Base-by-base conservation (phyloP, 805 yeast genomes). In the Candida parachauliodes region DNA sequence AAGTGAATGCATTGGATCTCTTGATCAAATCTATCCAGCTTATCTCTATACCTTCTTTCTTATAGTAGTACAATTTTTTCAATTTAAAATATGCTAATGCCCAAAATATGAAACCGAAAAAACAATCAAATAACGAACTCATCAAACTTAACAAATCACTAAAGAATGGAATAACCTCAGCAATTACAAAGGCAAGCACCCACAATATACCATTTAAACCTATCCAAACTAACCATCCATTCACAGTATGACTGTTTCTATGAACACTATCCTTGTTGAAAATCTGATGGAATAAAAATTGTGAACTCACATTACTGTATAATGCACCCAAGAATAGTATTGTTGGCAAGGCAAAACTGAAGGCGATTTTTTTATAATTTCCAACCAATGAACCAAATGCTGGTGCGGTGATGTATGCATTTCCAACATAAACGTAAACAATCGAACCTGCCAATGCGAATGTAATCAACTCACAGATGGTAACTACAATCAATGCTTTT, bases 61-160 rank as follows among this genome's bases (percentile, higher is more conserved):
- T 56, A 5, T 14, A 12, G 34, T 49, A 45, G 24, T 44, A 33
- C 15, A 47, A 41, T 35, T 59, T 57, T 43, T 63, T 64, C 45
- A 76, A 57, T 47, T 70, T 65, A 50, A 74, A 67, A 52, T 54
- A 77, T 0, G 83, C 82, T 21, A 74, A 69, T 11, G 80, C 75
- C 83, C 83, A 77, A 47, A 77, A 77, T 5, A 77, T 74, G 47
- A 76, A 77, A 0, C 83, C 83, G 46, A 77, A 78, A 79, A 81
- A 78, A 52, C 82, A 76, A 52, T 77, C 83, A 48, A 77, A 77
- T 36, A 78, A 58, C 2, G 83, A 76, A 10, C 77, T 71, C 81
- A 77, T 76, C 47, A 77, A 57, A 3, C 80, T 68, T 23, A 77
- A 59, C 42, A 77, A 55, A 47, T 77, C 82, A 19, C 76, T 67